Evolutionary conservation across 2,329 filamentous ascomycete genomes (phyloP).

Genomic region (Exserohilum rostratum): DNA sequence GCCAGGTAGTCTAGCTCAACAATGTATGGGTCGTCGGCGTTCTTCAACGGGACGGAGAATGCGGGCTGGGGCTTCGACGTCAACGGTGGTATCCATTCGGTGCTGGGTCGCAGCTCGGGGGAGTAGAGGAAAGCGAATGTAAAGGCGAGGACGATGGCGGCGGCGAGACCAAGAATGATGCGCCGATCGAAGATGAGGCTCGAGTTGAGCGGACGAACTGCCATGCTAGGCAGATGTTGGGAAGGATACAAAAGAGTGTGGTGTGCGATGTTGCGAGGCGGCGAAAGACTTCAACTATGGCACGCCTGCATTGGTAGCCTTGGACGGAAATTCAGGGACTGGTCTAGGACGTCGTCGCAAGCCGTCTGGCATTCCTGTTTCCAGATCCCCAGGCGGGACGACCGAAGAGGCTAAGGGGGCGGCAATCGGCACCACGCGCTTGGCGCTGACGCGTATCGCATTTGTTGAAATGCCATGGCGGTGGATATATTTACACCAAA

Average conservation of each 20-base stretch:
- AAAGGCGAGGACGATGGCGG: conserved; percentile 29
- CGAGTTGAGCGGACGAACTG: conserved; percentile 32
- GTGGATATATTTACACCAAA: neutral
- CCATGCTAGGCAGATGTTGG: conserved; percentile 16
- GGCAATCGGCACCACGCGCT: conserved; percentile 27
- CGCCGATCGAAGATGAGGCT: conserved; percentile 37
- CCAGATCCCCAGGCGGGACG: conserved; percentile 14
- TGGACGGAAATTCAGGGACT: neutral
- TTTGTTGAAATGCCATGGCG: conserved; percentile 5
- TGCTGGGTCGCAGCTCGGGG: conserved; percentile 29
- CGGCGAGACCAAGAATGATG: conserved; percentile 29
- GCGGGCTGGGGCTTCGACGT: conserved; percentile 25
- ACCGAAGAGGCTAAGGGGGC: conserved; percentile 27
- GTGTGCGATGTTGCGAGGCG: conserved; percentile 2
- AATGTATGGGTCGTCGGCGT: conserved; percentile 34
- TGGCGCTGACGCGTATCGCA: conserved; percentile 30
- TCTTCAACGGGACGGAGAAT: conserved; percentile 34
- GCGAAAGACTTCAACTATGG: neutral
- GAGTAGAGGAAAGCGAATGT: conserved; percentile 37
- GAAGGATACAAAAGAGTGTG: conserved; percentile 11
- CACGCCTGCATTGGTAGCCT: conserved; percentile 18
- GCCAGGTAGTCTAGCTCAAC: conserved; percentile 41
- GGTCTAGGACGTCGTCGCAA: conserved; percentile 7
- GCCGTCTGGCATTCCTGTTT: conserved; percentile 14
- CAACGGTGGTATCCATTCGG: conserved; percentile 36